Base-by-base conservation (phyloP, 257 asterid species). In the Primulina eburnea region DNA sequence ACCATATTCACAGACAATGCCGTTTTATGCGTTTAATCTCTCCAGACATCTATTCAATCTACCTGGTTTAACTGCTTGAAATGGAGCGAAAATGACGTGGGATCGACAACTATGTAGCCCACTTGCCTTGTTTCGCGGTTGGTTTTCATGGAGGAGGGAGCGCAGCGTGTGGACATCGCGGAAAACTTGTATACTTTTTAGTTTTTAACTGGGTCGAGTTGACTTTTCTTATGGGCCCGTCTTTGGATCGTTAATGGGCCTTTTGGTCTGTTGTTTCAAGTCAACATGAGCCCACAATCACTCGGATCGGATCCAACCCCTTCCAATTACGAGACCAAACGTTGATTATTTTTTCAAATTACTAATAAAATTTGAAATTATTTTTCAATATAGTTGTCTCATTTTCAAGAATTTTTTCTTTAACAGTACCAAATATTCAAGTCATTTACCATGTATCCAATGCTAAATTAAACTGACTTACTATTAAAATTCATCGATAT, bases 41-140 rank as follows among this genome's bases (percentile, higher is more conserved):
- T 70, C 28, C 20, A 3, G 38, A 63, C 32, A 33, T 8, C 52
- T n/a, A 1, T 4, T 38, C 18, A 57, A 5, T 40, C 47, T 8
- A 67, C 11, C 69, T 37, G 35, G 71, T 37, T 70, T 60, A 17
- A 40, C 63, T 53, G 61, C 47, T 57, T 37, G 24, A 30, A 65
- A 32, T 43, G 60, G 65, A 35, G 74, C 87, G 86, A 80, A 75
- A 81, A 77, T 71, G 83, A 76, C 85, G 91, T 71, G 77, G 82
- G 59, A 74, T 80, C 82, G 62, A 63, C 40, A 68, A 71, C 43
- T 72, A 53, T 67, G 14, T 62, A 32, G 55, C 37, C 60, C 34
- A 12, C 70, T 32, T 67, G 24, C 70, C 73, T 69, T 50, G 18
- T 24, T 75, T 63, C 64, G 72, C 79, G 76, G 67, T 67, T 37